A percentile compares a stretch with the other conserved stretches of the same genome.
These are phyloP conservation scores for Pyrrhoderma lamaoense DNA, from an alignment of 1,284 basidiomycete genomes.

Conservation along the genomic window DNA sequence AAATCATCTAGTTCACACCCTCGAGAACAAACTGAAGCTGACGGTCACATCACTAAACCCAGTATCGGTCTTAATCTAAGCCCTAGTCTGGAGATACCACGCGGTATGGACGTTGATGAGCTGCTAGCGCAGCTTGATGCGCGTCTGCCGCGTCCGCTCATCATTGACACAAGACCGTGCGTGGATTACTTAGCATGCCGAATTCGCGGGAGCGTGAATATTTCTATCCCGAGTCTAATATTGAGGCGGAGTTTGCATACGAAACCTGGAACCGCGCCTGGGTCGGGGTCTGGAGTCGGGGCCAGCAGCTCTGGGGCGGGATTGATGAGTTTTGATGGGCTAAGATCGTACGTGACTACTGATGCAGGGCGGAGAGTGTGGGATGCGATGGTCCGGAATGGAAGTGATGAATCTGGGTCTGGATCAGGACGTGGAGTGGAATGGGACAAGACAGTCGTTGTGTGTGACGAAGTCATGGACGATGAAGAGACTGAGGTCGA, in stretches of 20 bases:
- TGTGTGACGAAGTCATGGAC: conserved; percentile 73
- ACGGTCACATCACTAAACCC: too few species aligned
- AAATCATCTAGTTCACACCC: too few species aligned
- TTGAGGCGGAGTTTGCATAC: conserved; percentile 56
- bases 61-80: too few species aligned
- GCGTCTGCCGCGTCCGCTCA: conserved; percentile 45
- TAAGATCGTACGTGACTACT: conserved; percentile 74
- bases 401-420: not conserved
- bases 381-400: conserved; percentile 44
- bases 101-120: too few species aligned
- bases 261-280: too few species aligned
- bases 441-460: conserved; percentile 68
- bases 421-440: conserved; percentile 18
- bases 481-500: conserved; percentile 26
- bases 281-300: too few species aligned
- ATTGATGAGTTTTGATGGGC: conserved; percentile 55
- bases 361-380: conserved; percentile 60
- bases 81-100: too few species aligned
- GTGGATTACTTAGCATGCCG: conserved; percentile 56
- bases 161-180: conserved; percentile 75
- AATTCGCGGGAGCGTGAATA: conserved; percentile 63
- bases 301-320: conserved; percentile 52
- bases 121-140: conserved; percentile 30
- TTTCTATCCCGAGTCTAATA: conserved; percentile 80
- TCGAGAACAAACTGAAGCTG: too few species aligned